Conservation (phyloP, 2,329 filamentous ascomycete genomes). For the Fusarium paranaense region DNA sequence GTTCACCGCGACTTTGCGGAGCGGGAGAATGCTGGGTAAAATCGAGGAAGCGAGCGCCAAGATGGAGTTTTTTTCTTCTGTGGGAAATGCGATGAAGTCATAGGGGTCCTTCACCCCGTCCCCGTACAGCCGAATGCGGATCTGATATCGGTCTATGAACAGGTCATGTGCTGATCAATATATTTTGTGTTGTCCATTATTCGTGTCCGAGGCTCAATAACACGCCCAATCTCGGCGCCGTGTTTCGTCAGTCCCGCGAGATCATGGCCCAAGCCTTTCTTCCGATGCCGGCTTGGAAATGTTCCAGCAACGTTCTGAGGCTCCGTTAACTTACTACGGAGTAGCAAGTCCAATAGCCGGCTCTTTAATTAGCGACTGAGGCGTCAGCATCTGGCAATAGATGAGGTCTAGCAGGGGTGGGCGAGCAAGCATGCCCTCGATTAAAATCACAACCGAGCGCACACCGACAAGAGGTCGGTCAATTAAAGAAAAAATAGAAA, state of each 20-base stretch:
- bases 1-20: conserved; percentile 40
- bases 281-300: conserved; percentile 8
- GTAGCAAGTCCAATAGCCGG: conserved; percentile 3
- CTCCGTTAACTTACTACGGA: not conserved
- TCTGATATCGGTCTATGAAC: conserved; percentile 6
- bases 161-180: conserved; percentile 8
- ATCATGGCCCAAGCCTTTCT: conserved; percentile 1
- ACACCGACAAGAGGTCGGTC: conserved; percentile 29
- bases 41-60: conserved; percentile 21
- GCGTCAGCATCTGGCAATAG: conserved; percentile 24
- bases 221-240: conserved; percentile 14
- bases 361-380: conserved; percentile 22
- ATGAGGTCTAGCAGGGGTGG: not conserved
- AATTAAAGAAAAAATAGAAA: conserved; percentile 7
- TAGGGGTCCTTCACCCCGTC: conserved; percentile 42
- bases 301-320: conserved; percentile 16
- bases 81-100: conserved; percentile 44
- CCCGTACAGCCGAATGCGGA: conserved; percentile 16
- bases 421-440: conserved; percentile 24
- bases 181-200: not conserved
- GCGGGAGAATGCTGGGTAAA: conserved; percentile 27
- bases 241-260: not conserved
- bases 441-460: conserved; percentile 28
- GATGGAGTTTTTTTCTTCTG: not conserved
- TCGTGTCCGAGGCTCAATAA: conserved; percentile 11